Conservation (phyloP, 805 yeast genomes). For the Wickerhamomyces alni region DNA sequence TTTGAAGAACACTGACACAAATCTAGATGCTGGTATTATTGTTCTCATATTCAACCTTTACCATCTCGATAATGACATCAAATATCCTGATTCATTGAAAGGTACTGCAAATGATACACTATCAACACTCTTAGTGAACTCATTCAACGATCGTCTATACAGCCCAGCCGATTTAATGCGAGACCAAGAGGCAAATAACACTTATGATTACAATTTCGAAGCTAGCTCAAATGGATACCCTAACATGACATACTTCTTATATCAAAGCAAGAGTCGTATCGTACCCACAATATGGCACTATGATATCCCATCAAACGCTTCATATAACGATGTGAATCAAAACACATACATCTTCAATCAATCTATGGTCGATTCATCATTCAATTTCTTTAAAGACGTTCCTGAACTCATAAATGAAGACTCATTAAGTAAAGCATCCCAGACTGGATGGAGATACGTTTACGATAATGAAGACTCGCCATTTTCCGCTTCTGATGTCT, state of each 20-base stretch:
- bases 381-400: constrained; percentile 1
- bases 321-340: constrained; percentile 25
- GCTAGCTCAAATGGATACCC: constrained; percentile 28
- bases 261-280: constrained; percentile 27
- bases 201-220: constrained; percentile 13
- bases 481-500: constrained; percentile 35
- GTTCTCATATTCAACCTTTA: constrained; percentile 34
- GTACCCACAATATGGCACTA: constrained; percentile 29
- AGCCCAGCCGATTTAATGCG: constrained; percentile 21
- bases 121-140: constrained; percentile 12
- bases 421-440: constrained; percentile 7
- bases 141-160: constrained; percentile 22
- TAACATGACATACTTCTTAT: constrained; percentile 28
- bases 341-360: constrained; percentile 16
- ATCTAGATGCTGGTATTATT: constrained; percentile 38
- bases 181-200: constrained; percentile 17
- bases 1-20: constrained; percentile 36
- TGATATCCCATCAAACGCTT: constrained; percentile 22
- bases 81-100: constrained; percentile 1
- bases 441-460: constrained; percentile 31
- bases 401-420: not conserved
- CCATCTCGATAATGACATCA: constrained; percentile 11
- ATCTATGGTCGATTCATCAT: constrained; percentile 16
- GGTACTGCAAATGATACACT: constrained; percentile 19
- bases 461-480: constrained; percentile 37